phyloP scores from a whole-genome alignment of 495 filamentous ascomycete species.

The Glarea lozoyensis region DNA sequence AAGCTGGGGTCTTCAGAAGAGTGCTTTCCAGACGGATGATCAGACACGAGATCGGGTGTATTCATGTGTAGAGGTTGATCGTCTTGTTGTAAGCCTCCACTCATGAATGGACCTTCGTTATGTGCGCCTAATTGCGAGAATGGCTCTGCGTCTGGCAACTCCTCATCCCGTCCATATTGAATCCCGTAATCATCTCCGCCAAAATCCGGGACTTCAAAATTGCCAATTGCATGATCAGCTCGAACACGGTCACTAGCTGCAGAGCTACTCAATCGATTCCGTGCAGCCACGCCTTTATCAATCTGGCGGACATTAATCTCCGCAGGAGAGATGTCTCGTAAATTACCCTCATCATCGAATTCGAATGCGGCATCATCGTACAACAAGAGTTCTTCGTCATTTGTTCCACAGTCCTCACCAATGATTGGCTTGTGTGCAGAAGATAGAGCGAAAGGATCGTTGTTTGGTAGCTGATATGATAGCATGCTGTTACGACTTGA shows the following conservation, averaged over 20 bases:
- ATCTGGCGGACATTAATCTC: conserved; percentile 12
- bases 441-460: conserved; percentile 14
- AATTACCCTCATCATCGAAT: conserved; percentile 24
- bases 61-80: conserved; percentile 10
- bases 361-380: conserved; percentile 23
- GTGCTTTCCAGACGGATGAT: neutral
- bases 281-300: conserved; percentile 3
- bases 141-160: conserved; percentile 29
- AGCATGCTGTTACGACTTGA: conserved; percentile 13
- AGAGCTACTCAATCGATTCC: conserved; percentile 27
- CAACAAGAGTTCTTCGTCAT: conserved; percentile 18
- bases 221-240: conserved; percentile 25
- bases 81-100: conserved; percentile 4
- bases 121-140: conserved; percentile 24
- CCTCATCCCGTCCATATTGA: conserved; percentile 18
- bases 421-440: conserved; percentile 9
- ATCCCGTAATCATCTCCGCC: conserved; percentile 19
- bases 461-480: conserved; percentile 16
- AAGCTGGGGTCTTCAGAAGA: conserved; percentile 20
- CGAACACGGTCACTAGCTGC: conserved; percentile 30
- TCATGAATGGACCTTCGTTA: conserved; percentile 9
- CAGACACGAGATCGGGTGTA: conserved; percentile 8
- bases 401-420: conserved; percentile 4
- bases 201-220: conserved; percentile 16
- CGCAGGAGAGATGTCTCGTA: conserved; percentile 17